Evolutionary conservation across 2,329 filamentous ascomycete species (phyloP), one percentile per base, ranked within the genome.

Genomic region (Arthrobotrys sinensis): DNA sequence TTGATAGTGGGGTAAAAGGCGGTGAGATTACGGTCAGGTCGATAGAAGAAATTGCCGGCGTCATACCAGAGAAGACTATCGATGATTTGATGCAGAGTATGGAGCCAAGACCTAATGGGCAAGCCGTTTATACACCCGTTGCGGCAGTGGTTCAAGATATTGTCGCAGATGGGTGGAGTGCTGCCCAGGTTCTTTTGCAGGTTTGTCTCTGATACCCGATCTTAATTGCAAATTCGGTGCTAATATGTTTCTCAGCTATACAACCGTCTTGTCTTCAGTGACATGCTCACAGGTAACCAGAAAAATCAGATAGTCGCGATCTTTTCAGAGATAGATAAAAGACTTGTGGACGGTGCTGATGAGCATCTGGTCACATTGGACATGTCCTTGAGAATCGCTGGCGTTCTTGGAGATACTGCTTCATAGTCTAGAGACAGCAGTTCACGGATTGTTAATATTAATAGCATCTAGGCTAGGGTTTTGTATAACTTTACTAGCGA

Each of bases 111-210:
- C 88, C 88, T 24, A 87, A 87, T 43, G 88, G 88, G 0, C 87
- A 12, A 87, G 65, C 53, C 63, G 80, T 69, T 19, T 99, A 97
- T 82, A 88, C 90, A 76, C 88, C 89, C 11, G 89, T 99, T 14
- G 90, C 93, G 0, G 90, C 90, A 80, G 91, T 93, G 4, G 92
- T 98, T 4, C 93, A 94, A 82, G 92, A 97, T 80, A 90, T 99
- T 87, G 91, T 98, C 55, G 95, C 95, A 0, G 96, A 98, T 85
- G 96, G 96, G 7, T 99, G 96, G 95, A 97, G 94, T 84, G 96
- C 95, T 24, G 90, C 91, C 5, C 96, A 98, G 85, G 89, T 97
- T 28, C 88, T 98, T 43, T 86, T 89, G 16, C 94, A 97, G 88
- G 91, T 92, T 82, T 50, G 28, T 50, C 45, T 55, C 43, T 7